These are phyloP conservation scores for Fragaria iinumae DNA, from an alignment of 306 rosid genomes.

Conservation along the genomic window DNA sequence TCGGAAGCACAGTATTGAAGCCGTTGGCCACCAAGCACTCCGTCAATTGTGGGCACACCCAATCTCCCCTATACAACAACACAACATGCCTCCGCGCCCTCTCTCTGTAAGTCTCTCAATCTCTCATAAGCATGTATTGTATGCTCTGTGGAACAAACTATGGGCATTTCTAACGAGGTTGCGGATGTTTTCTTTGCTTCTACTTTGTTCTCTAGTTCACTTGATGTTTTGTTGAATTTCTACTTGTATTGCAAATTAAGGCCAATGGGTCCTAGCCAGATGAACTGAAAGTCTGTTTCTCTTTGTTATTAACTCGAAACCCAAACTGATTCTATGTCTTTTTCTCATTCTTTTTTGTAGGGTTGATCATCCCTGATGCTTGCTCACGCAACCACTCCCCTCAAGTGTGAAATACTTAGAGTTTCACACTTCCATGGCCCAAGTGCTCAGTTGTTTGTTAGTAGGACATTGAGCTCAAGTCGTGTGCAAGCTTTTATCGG, in stretches of 20 bases:
- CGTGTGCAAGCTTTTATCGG: constrained; percentile 24
- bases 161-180: no score
- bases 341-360: constrained; percentile 13
- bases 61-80: not conserved
- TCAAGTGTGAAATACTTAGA: constrained; percentile 31
- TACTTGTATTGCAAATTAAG: not conserved
- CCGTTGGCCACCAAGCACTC: not conserved
- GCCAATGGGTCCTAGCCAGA: not conserved
- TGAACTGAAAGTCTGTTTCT: not conserved
- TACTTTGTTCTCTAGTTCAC: not conserved
- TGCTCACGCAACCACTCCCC: constrained; percentile 24
- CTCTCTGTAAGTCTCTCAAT: not conserved
- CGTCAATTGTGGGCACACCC: not conserved
- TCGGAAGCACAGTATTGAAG: no score
- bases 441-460: constrained; percentile 7
- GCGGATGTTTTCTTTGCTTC: not conserved
- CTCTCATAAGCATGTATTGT: no score
- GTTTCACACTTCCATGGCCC: constrained; percentile 29
- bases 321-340: not conserved
- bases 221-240: constrained; percentile 6
- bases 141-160: no score
- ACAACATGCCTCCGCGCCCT: not conserved
- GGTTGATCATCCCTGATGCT: constrained; percentile 36
- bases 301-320: not conserved
- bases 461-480: constrained; percentile 28